Conservation (phyloP, 2,329 filamentous ascomycete genomes). For the Taxawa tesnikishii region DNA sequence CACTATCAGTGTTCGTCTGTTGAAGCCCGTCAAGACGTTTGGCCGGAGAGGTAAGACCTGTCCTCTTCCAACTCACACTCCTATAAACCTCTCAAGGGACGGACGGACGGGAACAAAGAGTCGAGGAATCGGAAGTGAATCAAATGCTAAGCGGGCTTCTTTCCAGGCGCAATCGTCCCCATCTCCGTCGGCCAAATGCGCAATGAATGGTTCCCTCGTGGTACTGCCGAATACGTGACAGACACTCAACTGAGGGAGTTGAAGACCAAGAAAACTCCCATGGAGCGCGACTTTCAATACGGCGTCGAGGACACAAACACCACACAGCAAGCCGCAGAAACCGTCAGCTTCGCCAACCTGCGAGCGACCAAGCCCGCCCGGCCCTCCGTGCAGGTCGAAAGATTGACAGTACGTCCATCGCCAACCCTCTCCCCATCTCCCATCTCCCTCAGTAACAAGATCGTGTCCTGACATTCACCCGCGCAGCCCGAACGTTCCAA, state of each 20-base stretch:
- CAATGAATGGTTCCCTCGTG: slow-evolving; percentile 39
- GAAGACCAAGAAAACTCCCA: slow-evolving; percentile 28
- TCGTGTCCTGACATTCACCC: too few species aligned
- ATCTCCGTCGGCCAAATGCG: slow-evolving; percentile 42
- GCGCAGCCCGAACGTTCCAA: slow-evolving; percentile 28
- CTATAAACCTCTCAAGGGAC: too few species aligned
- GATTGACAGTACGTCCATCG: slow-evolving; percentile 22
- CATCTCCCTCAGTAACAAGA: too few species aligned
- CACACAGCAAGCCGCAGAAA: background rate
- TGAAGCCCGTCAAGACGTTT: slow-evolving; percentile 40
- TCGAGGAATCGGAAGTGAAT: background rate
- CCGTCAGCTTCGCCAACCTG: slow-evolving; percentile 9
- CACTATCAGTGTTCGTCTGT: slow-evolving; percentile 37
- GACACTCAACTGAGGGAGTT: slow-evolving; percentile 31
- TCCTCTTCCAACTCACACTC: background rate
- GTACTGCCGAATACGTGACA: slow-evolving; percentile 41
- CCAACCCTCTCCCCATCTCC: too few species aligned
- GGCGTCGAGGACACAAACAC: slow-evolving; percentile 9
- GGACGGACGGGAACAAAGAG: too few species aligned
- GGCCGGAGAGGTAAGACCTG: slow-evolving; percentile 30
- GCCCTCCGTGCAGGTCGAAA: slow-evolving; percentile 28
- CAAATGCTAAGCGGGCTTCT: slow-evolving; percentile 2
- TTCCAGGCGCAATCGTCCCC: slow-evolving; percentile 39
- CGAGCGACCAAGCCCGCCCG: background rate
- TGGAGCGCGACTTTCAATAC: slow-evolving; percentile 36